phyloP scores from a whole-genome alignment of 2,329 filamentous ascomycete genomes.

The Pseudohalonectria lignicola region DNA sequence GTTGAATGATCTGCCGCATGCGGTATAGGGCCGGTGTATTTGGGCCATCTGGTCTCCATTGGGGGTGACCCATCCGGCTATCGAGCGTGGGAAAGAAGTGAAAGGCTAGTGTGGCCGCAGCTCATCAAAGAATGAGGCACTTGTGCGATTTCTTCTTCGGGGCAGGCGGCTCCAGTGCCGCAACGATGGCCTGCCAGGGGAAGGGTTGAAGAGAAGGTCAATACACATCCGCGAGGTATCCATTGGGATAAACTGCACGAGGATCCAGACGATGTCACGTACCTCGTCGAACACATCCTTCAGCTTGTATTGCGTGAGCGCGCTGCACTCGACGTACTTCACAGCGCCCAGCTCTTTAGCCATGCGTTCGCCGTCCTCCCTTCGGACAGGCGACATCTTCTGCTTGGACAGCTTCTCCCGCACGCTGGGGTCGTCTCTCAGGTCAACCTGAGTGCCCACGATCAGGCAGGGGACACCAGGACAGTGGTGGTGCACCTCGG shows the following conservation, averaged over 20 bases:
- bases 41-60: too few species aligned
- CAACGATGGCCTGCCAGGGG: conserved; percentile 70
- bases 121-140: conserved; percentile 56
- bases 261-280: conserved; percentile 24
- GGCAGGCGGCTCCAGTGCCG: conserved; percentile 78
- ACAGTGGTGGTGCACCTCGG: conserved; percentile 97
- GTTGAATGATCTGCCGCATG: too few species aligned
- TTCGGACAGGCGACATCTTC: conserved; percentile 87
- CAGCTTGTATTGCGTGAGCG: conserved; percentile 93
- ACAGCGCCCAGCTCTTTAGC: conserved; percentile 95
- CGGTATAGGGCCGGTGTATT: too few species aligned
- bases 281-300: conserved; percentile 99
- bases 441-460: conserved; percentile 93
- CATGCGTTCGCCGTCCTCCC: conserved; percentile 91
- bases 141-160: conserved; percentile 67
- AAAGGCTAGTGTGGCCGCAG: neutral
- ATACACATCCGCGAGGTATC: too few species aligned
- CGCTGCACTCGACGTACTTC: conserved; percentile 98
- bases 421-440: conserved; percentile 79
- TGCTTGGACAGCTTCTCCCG: conserved; percentile 88
- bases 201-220: conserved; percentile 1
- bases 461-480: conserved; percentile 96
- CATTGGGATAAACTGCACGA: too few species aligned
- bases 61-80: too few species aligned
- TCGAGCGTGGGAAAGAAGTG: too few species aligned